phyloP scores from a whole-genome alignment of 2,329 filamentous ascomycete genomes.

The Apiospora aurea region DNA sequence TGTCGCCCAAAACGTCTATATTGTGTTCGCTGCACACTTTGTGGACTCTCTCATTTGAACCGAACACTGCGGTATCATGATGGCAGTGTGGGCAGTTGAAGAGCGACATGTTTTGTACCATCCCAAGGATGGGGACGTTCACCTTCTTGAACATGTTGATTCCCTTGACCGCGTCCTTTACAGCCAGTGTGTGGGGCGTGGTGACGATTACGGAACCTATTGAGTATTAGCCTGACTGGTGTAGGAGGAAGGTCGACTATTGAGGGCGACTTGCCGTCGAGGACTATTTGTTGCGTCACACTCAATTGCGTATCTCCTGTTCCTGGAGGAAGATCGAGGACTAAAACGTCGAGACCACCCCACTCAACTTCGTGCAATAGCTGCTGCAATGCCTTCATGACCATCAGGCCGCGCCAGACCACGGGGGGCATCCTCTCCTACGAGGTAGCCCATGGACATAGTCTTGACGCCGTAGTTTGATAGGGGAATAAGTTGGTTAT shows the following conservation, averaged over 20 bases:
- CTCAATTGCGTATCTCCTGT: slow-evolving; percentile 96
- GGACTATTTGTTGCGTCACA: slow-evolving; percentile 92
- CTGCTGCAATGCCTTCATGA: slow-evolving; percentile 96
- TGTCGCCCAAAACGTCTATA: slow-evolving; percentile 84
- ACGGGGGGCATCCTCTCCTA: slow-evolving; percentile 82
- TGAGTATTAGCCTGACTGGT: slow-evolving; percentile 14
- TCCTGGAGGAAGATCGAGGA: slow-evolving; percentile 90
- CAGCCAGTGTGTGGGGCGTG: slow-evolving; percentile 90
- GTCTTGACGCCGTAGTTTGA: slow-evolving; percentile 96
- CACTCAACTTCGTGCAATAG: slow-evolving; percentile 95
- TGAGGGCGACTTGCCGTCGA: slow-evolving; percentile 69
- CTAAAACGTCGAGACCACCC: slow-evolving; percentile 85
- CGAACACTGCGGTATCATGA: slow-evolving; percentile 78
- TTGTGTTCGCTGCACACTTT: slow-evolving; percentile 74
- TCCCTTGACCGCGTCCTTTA: slow-evolving; percentile 90
- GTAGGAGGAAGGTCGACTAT: neutral
- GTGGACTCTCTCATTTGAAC: slow-evolving; percentile 68
- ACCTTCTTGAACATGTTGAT: slow-evolving; percentile 93
- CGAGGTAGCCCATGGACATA: slow-evolving; percentile 98
- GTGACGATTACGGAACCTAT: slow-evolving; percentile 83
- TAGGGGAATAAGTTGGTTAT: slow-evolving; percentile 83
- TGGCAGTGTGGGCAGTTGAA: slow-evolving; percentile 83
- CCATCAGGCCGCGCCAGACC: slow-evolving; percentile 96
- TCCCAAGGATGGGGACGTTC: slow-evolving; percentile 79
- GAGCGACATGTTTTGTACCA: slow-evolving; percentile 91